phyloP scores from a whole-genome alignment of 805 yeast species.

The Starmerella geochares region DNA sequence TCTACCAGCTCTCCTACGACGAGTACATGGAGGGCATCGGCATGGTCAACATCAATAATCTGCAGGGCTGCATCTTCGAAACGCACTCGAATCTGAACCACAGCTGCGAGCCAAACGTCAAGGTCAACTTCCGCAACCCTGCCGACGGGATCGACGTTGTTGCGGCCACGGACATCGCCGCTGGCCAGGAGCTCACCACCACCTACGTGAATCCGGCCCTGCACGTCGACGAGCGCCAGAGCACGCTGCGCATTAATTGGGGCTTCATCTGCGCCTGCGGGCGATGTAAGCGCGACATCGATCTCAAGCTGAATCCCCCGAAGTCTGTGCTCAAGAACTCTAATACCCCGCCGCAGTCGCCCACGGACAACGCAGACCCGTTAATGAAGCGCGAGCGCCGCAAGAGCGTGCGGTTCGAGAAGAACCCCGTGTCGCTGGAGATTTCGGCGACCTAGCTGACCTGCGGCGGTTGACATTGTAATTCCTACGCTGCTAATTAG shows the following conservation, averaged over 20 bases:
- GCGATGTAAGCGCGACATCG: conserved; percentile 45
- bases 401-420: conserved; percentile 25
- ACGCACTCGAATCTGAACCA: conserved; percentile 67
- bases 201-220: conserved; percentile 61
- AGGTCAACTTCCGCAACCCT: conserved; percentile 35
- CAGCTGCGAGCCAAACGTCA: conserved; percentile 61
- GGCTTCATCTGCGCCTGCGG: conserved; percentile 64
- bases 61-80: conserved; percentile 52
- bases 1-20: conserved; percentile 36
- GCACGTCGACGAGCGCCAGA: conserved; percentile 51
- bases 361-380: not conserved
- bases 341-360: conserved; percentile 2
- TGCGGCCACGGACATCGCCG: conserved; percentile 48
- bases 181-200: conserved; percentile 59
- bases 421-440: conserved; percentile 17
- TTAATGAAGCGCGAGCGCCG: conserved; percentile 12
- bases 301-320: conserved; percentile 1
- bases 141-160: conserved; percentile 48
- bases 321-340: conserved; percentile 14
- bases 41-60: conserved; percentile 61
- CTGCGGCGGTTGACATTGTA: too few species aligned
- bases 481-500: not conserved
- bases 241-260: conserved; percentile 62
- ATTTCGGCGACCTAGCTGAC: conserved; percentile 1
- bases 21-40: conserved; percentile 57